A percentile compares a stretch with the other conserved stretches of the same genome.
phyloP scores from a whole-genome alignment of 148 eudicot genomes.

The Suaeda aralocaspica region DNA sequence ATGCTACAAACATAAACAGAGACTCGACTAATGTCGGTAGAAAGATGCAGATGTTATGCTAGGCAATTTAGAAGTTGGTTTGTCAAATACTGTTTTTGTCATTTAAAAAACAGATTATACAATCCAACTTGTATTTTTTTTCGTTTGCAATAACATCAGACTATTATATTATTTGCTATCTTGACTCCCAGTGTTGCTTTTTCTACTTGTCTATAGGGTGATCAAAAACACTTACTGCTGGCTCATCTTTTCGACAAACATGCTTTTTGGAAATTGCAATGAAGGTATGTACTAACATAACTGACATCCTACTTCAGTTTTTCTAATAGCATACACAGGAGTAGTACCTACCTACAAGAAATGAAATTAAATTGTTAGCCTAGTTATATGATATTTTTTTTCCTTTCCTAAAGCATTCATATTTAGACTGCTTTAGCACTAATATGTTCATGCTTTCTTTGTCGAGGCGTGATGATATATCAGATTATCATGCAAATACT shows the following conservation, averaged over 20 bases:
- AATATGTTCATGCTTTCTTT: background rate
- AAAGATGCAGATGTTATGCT: too few species aligned
- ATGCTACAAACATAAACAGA: background rate
- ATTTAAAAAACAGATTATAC: too few species aligned
- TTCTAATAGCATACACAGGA: too few species aligned
- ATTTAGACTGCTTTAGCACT: background rate
- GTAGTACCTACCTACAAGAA: too few species aligned
- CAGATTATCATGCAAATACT: constrained; percentile 84
- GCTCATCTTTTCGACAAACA: constrained; percentile 95
- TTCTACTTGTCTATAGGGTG: constrained; percentile 43
- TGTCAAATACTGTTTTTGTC: background rate
- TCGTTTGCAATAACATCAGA: background rate
- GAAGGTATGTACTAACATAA: constrained; percentile 56
- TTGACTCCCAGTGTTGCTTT: background rate
- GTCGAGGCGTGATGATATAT: constrained; percentile 67
- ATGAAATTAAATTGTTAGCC: background rate
- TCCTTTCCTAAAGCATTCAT: background rate
- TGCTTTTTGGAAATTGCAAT: constrained; percentile 87
- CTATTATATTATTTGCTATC: background rate
- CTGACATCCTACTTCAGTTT: background rate
- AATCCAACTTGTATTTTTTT: background rate
- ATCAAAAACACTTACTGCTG: constrained; percentile 66
- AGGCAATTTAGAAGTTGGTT: background rate
- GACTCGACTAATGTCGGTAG: background rate
- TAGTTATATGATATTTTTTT: too few species aligned